Percentiles rank a stretch among this genome's conserved stretches.
Conservation (phyloP, 2,329 filamentous ascomycete genomes). For the Passalora sequoiae region DNA sequence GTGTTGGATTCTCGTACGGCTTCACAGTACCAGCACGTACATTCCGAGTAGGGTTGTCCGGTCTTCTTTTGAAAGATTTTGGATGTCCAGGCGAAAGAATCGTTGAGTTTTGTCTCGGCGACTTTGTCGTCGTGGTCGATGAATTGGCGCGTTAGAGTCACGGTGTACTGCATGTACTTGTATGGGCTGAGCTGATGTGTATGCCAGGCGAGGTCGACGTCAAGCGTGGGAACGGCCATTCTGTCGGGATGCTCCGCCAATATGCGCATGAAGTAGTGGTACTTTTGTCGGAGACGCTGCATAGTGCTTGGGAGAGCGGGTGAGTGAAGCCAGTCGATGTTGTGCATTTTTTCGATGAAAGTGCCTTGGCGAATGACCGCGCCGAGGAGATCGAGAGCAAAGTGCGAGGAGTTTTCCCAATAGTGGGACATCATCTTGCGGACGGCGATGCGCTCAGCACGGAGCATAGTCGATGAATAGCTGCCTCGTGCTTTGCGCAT, state of each 20-base stretch:
- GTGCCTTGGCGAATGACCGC: slow-evolving; percentile 62
- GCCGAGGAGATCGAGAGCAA: slow-evolving; percentile 60
- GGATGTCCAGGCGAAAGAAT: slow-evolving; percentile 67
- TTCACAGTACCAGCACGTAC: slow-evolving; percentile 82
- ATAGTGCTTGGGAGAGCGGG: slow-evolving; percentile 61
- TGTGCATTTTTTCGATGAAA: slow-evolving; percentile 68
- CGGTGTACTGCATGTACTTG: slow-evolving; percentile 58
- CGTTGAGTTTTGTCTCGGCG: slow-evolving; percentile 59
- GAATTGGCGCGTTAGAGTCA: slow-evolving; percentile 50
- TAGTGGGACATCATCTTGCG: slow-evolving; percentile 67
- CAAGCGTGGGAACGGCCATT: slow-evolving; percentile 64
- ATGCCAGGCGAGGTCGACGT: slow-evolving; percentile 74
- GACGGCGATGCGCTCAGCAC: slow-evolving; percentile 39
- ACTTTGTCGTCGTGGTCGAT: slow-evolving; percentile 84
- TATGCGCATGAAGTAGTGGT: slow-evolving; percentile 58
- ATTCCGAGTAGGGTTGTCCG: slow-evolving; percentile 65
- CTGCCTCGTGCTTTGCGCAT: slow-evolving; percentile 37
- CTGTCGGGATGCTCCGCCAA: slow-evolving; percentile 47
- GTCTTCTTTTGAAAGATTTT: slow-evolving; percentile 63
- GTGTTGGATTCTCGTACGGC: slow-evolving; percentile 56
- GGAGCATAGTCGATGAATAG: not conserved
- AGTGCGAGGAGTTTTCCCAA: slow-evolving; percentile 61
- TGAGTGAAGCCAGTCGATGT: slow-evolving; percentile 73
- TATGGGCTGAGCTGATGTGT: slow-evolving; percentile 68
- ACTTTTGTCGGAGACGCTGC: slow-evolving; percentile 59